Base-by-base conservation (phyloP, 1,284 basidiomycete species). In the Ceratobasidium sp. region DNA sequence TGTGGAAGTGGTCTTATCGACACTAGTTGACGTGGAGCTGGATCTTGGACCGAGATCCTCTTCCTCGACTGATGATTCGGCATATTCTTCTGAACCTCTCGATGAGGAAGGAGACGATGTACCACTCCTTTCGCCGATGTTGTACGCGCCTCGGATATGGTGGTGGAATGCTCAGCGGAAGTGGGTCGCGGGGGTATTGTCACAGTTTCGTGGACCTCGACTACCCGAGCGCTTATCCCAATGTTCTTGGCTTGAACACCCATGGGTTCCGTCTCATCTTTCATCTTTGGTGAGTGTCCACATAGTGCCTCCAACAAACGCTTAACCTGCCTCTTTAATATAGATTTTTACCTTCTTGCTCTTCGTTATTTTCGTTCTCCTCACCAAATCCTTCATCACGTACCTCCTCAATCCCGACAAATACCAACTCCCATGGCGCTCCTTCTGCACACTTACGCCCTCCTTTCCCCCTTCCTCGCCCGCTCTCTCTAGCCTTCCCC, bases 351-450 rank as follows among this genome's bases (percentile, higher is more conserved):
- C 13, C 7, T 35, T 66, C 13, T 28, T 66, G 28, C 6, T 52
- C 2, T 16, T 54, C 21, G 28, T 32, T 1, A 54, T 54, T 13
- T 38, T 30, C 28, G n/a, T 43, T 26, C 49, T 54, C 32, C 8
- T 38, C 11, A 11, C 54, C 7, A 8, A 41, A 4, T 18, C 23
- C 6, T 23, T 35, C 1, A 38, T 54, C 35, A 50, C n/a, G 28
- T 2, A 1, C 2, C 35, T 52, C 14, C 13, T 54, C 21, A 21
- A 43, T 14, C 47, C 4, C 14, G 49, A 54, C 49, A 66, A 66
- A 35, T 54, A 66, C 32, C 14, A 23, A 11, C 82, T 96, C 32
- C 96, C 96, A 50, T 98, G 95, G 95, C 89, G 95, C 76, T 89
- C 91, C 30, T 96, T 96, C 80, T 98, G 96, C 81, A 87, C 91